Conservation (phyloP, 192 early-diverging fungal species). For the Linnemannia zychae region DNA sequence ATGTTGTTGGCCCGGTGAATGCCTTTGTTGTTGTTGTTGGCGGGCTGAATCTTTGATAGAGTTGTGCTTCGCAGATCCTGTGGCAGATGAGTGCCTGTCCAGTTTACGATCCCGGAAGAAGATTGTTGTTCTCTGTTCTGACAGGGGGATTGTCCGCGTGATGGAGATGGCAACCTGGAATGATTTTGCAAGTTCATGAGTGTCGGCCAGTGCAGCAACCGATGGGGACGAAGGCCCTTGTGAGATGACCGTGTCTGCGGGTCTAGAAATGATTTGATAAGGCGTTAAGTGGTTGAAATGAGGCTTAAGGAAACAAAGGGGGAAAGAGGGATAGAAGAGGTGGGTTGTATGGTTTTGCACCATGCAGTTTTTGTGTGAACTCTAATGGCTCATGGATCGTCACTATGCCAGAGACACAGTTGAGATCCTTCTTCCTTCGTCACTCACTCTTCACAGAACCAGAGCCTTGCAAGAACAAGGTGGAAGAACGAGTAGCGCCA, state of each 20-base stretch:
- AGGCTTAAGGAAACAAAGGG: not conserved
- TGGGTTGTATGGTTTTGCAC: not conserved
- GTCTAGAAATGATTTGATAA: not conserved
- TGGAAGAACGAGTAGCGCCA: not conserved
- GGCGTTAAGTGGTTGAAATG: not conserved
- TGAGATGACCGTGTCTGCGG: not conserved
- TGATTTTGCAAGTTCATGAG: not conserved
- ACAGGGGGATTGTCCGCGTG: not conserved
- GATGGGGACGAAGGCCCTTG: not conserved
- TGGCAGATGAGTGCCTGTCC: not conserved
- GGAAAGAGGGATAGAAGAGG: not conserved
- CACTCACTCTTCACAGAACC: not conserved
- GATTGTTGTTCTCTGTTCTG: constrained; percentile 7
- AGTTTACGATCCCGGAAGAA: constrained; percentile 4
- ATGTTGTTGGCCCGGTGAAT: not conserved
- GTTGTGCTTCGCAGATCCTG: not conserved
- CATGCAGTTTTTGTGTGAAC: not conserved
- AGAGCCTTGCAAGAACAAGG: not conserved
- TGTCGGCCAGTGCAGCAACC: not conserved
- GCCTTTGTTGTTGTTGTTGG: not conserved
- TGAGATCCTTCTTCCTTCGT: no score
- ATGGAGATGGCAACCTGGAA: constrained; percentile 3
- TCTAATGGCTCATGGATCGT: not conserved
- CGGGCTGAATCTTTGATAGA: not conserved
- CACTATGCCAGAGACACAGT: not conserved